Evolutionary conservation across 2,329 filamentous ascomycete genomes (phyloP).

Genomic region (Talaromyces sp.): DNA sequence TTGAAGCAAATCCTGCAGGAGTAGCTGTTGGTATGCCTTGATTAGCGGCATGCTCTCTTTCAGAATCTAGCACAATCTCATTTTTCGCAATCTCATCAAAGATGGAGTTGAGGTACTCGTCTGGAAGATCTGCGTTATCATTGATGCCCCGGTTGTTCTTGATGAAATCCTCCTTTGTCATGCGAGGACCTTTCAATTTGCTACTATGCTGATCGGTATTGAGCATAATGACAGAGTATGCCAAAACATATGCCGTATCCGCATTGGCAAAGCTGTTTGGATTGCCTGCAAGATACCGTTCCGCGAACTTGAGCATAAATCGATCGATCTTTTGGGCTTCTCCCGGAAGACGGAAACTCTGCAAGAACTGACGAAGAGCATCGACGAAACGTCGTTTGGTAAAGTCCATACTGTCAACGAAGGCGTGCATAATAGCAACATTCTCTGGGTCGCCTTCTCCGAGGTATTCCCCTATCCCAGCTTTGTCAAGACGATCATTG

Average conservation of each 20-base stretch:
- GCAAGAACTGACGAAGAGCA: constrained; percentile 83
- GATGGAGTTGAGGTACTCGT: constrained; percentile 84
- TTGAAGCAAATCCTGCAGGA: constrained; percentile 68
- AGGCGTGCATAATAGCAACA: constrained; percentile 96
- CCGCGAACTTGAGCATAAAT: constrained; percentile 98
- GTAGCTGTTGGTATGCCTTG: constrained; percentile 63
- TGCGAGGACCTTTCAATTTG: constrained; percentile 75
- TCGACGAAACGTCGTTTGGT: constrained; percentile 88
- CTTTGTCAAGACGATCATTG: constrained; percentile 85
- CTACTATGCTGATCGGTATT: constrained; percentile 94
- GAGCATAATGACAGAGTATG: constrained; percentile 94
- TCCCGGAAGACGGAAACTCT: constrained; percentile 90
- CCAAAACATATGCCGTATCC: constrained; percentile 92
- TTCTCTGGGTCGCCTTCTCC: constrained; percentile 92
- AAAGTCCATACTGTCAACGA: constrained; percentile 95
- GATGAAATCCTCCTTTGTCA: constrained; percentile 97
- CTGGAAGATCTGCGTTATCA: constrained; percentile 86
- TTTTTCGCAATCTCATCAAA: constrained; percentile 89
- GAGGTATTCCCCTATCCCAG: constrained; percentile 87
- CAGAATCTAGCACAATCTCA: constrained; percentile 91
- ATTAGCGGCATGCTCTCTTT: constrained; percentile 83
- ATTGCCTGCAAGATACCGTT: constrained; percentile 90
- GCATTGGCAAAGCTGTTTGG: constrained; percentile 97
- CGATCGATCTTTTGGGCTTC: constrained; percentile 99
- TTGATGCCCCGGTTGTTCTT: constrained; percentile 99